Base-by-base conservation (phyloP, 805 yeast species). In the Torulaspora gathmanii region DNA sequence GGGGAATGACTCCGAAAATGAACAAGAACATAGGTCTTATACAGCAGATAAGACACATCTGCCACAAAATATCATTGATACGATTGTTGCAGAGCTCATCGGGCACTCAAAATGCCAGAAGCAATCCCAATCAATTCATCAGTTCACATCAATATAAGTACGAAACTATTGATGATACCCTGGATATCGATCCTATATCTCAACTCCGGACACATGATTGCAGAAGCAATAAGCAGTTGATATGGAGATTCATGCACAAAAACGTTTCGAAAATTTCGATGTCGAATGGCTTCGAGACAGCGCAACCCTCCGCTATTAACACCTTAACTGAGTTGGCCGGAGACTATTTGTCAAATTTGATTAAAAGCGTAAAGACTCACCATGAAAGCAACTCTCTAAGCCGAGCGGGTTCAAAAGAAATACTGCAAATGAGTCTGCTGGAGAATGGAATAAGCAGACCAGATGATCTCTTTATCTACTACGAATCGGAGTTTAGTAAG, bases 261-360 rank as follows among this genome's bases (percentile, higher is more conserved):
- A 77, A 83, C 33, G 78, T 86, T 0, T 77, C 90, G 15, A 87
- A 88, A 50, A 69, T 93, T 15, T 79, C 86, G 1, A 91, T 93
- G 98, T 83, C 87, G 33, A 81, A 83, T 34, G 99, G 99, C 0
- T 93, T 86, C 69, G 98, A 93, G 67, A 70, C 84, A 0, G 77
- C 95, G 0, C 87, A 86, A 53, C 79, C 83, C 10, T 70, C 73
- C 38, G 96, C 97, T 5, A 74, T 86, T 20, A 83, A 86, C 50
- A 77, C 87, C 2, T 66, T 93, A 45, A 79, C 96, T 0, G 95
- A 88, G 53, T 65, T 93, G 26, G 91, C 97, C 0, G 91, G 86
- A 38, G 82, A 76, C 48, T 90, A 86, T 58, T 61, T 93, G 67
- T 74, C 80, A 35, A 89, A 86, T 58, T 68, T 93, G 28, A 83